Base-by-base conservation (phyloP, 352 stramenopile genomes). In the Pythium phragmitis region DNA sequence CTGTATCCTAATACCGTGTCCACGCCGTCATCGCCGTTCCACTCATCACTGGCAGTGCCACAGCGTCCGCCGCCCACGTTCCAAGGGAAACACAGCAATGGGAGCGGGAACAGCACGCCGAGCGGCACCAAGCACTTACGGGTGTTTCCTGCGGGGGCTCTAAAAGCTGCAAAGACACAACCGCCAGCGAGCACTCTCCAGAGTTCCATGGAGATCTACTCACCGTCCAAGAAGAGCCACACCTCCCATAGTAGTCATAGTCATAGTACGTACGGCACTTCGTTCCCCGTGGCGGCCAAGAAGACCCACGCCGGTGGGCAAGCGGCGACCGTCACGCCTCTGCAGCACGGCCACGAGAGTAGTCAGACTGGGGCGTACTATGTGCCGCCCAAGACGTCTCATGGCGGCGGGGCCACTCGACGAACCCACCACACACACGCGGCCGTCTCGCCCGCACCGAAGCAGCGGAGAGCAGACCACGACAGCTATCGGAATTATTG, bases 121-220 rank as follows among this genome's bases (percentile, higher is more conserved):
- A 66, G 26, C 13, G 57, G 39, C 19, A 33, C 47, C 34, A 70
- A 70, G 26, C 39, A 63, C 39, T 58, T 50, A 23, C 60, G 61
- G 7, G 56, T 63, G 37, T 67, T 62, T 9, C 65, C 66, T 0
- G 56, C 49, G 1, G 53, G 55, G 13, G 12, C 63, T 11, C 7
- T 65, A 1, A 65, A 59, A 49, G 7, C 52, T 7, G 55, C 26
- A 26, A 58, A 58, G 7, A 41, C 41, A 16, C 54, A 51, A 30
- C 49, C 47, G 0, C 33, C 11, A 8, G 9, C 47, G 28, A 56
- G 39, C 3, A 48, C 48, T 23, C 56, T 85, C 9, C 73, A 76
- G 28, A 75, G 53, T 41, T 75, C 77, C 19, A 77, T 76, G 60
- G 76, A 85, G 51, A 72, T 78, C 28, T 87, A 88, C 62, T 82